A percentile compares a stretch with the other conserved stretches of the same genome.
Conservation (phyloP, 192 early-diverging fungal genomes). For the Phycomyces blakesleeanus region DNA sequence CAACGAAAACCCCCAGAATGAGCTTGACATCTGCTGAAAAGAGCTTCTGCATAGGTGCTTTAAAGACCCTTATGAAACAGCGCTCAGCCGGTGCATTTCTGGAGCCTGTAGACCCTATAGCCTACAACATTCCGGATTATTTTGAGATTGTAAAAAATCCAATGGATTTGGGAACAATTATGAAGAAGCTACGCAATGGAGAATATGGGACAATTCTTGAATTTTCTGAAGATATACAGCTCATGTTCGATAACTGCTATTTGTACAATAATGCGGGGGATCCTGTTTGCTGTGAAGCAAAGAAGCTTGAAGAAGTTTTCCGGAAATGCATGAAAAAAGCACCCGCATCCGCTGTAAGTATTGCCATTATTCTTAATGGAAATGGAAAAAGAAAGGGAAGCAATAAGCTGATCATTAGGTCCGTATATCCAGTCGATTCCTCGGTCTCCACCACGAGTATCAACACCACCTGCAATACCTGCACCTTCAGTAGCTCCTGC, state of each 20-base stretch:
- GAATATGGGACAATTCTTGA: slow-evolving; percentile 36
- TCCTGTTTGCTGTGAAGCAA: slow-evolving; percentile 58
- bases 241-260: slow-evolving; percentile 78
- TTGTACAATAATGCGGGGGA: slow-evolving; percentile 72
- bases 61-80: slow-evolving; percentile 70
- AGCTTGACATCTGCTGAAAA: slow-evolving; percentile 5
- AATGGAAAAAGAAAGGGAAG: neutral
- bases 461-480: neutral
- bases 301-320: slow-evolving; percentile 62
- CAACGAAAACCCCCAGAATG: neutral
- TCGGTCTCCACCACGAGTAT: neutral
- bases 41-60: slow-evolving; percentile 5
- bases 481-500: neutral
- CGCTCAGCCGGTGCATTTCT: slow-evolving; percentile 81
- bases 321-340: slow-evolving; percentile 58
- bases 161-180: slow-evolving; percentile 65
- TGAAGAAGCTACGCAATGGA: slow-evolving; percentile 38
- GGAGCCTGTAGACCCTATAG: slow-evolving; percentile 71
- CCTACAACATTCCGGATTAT: slow-evolving; percentile 65
- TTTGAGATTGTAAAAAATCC: slow-evolving; percentile 66
- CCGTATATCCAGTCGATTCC: slow-evolving; percentile 20
- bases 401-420: neutral
- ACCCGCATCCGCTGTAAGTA: slow-evolving; percentile 44
- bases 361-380: neutral
- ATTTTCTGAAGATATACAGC: slow-evolving; percentile 51